phyloP scores from a whole-genome alignment of 2,329 filamentous ascomycete species.

The Diaporthe amygdali region DNA sequence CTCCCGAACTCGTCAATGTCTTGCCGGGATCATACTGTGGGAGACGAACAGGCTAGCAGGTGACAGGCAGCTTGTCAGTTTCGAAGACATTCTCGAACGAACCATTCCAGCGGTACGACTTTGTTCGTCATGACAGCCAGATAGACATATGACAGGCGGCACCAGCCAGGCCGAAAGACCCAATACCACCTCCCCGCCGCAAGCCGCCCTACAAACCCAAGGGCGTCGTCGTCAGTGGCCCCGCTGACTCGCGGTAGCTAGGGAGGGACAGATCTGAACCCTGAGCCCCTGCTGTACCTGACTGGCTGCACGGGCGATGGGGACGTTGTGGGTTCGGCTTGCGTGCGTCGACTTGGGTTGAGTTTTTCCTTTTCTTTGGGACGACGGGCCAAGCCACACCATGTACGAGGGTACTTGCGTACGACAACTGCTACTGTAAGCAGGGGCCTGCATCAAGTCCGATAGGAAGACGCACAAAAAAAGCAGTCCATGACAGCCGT shows the following conservation, averaged over 20 bases:
- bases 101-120: background rate
- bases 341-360: conserved; percentile 11
- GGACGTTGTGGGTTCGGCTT: conserved; percentile 10
- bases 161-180: background rate
- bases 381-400: conserved; percentile 8
- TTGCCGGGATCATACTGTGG: background rate
- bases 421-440: background rate
- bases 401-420: conserved; percentile 6
- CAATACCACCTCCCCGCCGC: background rate
- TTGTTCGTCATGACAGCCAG: background rate
- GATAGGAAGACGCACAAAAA: background rate
- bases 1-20: conserved; percentile 8
- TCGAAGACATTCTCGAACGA: background rate
- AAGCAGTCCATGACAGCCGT: background rate
- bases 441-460: conserved; percentile 6
- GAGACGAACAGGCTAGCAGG: background rate
- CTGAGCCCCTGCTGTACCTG: background rate
- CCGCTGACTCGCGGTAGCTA: conserved; percentile 7
- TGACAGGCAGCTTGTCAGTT: conserved; percentile 6
- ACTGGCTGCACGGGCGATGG: background rate
- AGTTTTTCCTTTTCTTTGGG: background rate
- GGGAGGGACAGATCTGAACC: conserved; percentile 3
- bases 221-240: background rate
- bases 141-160: background rate
- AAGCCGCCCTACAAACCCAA: background rate